Conservation (phyloP, 116 monocot genomes). For the Posidonia oceanica region DNA sequence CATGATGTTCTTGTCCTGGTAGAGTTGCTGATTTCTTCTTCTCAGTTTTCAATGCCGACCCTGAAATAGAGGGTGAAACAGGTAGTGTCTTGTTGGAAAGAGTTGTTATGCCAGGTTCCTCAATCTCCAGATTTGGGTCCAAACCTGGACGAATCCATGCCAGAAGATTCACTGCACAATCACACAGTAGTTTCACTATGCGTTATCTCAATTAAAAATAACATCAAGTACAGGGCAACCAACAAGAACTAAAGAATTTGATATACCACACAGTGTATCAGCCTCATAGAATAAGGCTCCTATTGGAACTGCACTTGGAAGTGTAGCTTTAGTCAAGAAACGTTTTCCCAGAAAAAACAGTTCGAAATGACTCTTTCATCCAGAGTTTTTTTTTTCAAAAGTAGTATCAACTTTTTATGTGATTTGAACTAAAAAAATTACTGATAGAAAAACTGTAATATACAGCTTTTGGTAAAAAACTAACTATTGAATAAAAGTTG, state of each 20-base stretch:
- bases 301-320: too few relatives aligned
- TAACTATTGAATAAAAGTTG: too few relatives aligned
- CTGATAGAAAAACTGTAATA: too few relatives aligned
- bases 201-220: background rate
- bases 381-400: too few relatives aligned
- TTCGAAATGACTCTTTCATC: too few relatives aligned
- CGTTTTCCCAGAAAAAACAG: too few relatives aligned
- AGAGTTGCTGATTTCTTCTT: background rate
- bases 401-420: too few relatives aligned
- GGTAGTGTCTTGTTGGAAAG: background rate
- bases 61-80: background rate
- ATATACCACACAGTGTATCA: too few relatives aligned
- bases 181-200: background rate
- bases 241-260: background rate
- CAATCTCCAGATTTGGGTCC: background rate
- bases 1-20: background rate
- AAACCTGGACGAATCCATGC: background rate
- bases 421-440: too few relatives aligned
- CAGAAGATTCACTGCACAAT: constrained; percentile 1
- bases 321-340: too few relatives aligned
- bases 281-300: too few relatives aligned
- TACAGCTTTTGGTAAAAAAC: too few relatives aligned
- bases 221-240: background rate
- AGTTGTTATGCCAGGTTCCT: background rate
- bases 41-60: background rate